These are phyloP conservation scores for Dipteronia sinensis DNA, from an alignment of 345 rosid genomes.

Conservation along the genomic window DNA sequence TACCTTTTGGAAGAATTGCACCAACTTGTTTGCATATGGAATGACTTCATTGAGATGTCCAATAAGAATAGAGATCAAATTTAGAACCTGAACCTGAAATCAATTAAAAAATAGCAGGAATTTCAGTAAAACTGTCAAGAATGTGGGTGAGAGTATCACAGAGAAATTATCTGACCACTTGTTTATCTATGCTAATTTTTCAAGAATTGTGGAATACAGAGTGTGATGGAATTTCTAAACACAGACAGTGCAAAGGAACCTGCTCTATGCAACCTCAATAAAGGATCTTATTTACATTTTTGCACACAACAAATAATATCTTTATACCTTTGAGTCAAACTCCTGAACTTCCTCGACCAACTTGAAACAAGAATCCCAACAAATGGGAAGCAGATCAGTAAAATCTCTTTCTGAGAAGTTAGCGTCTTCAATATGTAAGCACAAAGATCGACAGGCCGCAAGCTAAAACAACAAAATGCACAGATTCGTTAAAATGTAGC, in stretches of 20 bases:
- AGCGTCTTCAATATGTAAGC: constrained; percentile 92
- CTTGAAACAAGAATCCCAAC: constrained; percentile 90
- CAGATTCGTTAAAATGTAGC: constrained; percentile 25
- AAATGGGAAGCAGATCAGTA: constrained; percentile 82
- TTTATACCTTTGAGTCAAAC: constrained; percentile 91
- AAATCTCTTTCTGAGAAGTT: constrained; percentile 77
- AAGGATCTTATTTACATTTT: not conserved
- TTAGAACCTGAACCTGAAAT: constrained; percentile 91
- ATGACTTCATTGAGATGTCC: constrained; percentile 73
- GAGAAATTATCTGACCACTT: not conserved
- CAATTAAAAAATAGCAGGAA: constrained; percentile 16
- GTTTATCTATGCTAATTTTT: not conserved
- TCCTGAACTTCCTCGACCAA: constrained; percentile 93
- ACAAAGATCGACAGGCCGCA: constrained; percentile 96
- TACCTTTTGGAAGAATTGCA: constrained; percentile 89
- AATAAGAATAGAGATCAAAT: constrained; percentile 84
- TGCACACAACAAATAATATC: not conserved
- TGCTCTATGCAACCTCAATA: not conserved
- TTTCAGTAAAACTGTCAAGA: no score
- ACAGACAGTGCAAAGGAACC: not conserved
- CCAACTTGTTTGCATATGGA: constrained; percentile 76
- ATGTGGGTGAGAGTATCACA: not conserved
- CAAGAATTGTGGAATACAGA: not conserved
- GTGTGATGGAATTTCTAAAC: not conserved
- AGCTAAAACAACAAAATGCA: constrained; percentile 55